A percentile compares a stretch with the other conserved stretches of the same genome.
These are phyloP conservation scores for Logfia minima DNA, from an alignment of 129 eudicot species.

Conservation along the genomic window DNA sequence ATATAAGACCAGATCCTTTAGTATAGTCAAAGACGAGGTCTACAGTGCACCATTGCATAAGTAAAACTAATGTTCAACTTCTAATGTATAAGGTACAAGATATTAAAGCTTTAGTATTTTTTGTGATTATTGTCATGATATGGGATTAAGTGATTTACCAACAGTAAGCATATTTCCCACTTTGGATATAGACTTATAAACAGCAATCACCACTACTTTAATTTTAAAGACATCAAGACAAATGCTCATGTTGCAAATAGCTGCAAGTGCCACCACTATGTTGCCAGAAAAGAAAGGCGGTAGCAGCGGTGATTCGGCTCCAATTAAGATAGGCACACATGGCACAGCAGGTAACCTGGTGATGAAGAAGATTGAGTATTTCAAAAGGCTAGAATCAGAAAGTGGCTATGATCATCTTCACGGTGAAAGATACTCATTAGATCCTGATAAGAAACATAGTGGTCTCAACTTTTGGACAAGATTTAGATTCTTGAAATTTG, in stretches of 20 bases:
- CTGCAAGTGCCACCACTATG: slow-evolving; percentile 18
- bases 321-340: slow-evolving; percentile 60
- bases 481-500: slow-evolving; percentile 38
- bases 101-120: not conserved
- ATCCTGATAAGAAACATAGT: slow-evolving; percentile 17
- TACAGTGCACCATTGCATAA: slow-evolving; percentile 11
- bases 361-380: slow-evolving; percentile 77
- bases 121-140: slow-evolving; percentile 18
- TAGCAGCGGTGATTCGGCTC: slow-evolving; percentile 26
- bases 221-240: slow-evolving; percentile 15
- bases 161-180: slow-evolving; percentile 39
- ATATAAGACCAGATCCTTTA: not conserved
- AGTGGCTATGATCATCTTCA: slow-evolving; percentile 10
- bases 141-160: slow-evolving; percentile 37
- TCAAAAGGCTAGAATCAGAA: slow-evolving; percentile 38
- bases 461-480: slow-evolving; percentile 37
- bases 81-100: slow-evolving; percentile 9
- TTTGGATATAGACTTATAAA: slow-evolving; percentile 34
- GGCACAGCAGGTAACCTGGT: slow-evolving; percentile 82
- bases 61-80: slow-evolving; percentile 11
- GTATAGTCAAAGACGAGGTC: slow-evolving; percentile 16
- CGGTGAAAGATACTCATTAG: slow-evolving; percentile 4
- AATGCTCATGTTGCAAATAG: slow-evolving; percentile 16
- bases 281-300: slow-evolving; percentile 37
- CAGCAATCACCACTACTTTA: slow-evolving; percentile 22